phyloP scores from a whole-genome alignment of 371 early-diverging fungal species.

The Mucor irregularis region DNA sequence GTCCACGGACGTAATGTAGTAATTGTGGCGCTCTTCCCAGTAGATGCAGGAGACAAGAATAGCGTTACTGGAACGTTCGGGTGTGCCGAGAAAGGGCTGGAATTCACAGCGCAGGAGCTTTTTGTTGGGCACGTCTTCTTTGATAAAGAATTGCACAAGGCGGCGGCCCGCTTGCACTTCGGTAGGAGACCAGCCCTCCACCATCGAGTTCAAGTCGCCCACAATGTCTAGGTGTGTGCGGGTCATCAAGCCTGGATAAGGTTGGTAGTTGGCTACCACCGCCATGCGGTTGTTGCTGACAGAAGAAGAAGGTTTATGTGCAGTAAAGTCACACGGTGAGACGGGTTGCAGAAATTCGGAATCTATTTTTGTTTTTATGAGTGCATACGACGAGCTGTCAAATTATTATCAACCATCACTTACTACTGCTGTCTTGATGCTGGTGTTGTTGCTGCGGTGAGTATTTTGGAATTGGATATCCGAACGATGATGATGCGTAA shows the following conservation, averaged over 20 bases:
- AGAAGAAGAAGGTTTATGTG: no score
- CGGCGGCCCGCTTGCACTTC: slow-evolving; percentile 66
- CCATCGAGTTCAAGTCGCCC: slow-evolving; percentile 59
- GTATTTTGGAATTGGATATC: no score
- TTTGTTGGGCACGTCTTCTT: no score
- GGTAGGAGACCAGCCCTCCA: slow-evolving; percentile 51
- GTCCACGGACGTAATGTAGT: slow-evolving; percentile 80
- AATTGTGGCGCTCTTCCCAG: slow-evolving; percentile 77
- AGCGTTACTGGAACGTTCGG: slow-evolving; percentile 22
- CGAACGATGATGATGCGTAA: no score
- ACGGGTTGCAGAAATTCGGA: no score
- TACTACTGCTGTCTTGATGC: neutral
- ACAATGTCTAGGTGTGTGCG: slow-evolving; percentile 64
- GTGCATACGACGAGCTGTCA: neutral
- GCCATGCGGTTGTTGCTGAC: no score
- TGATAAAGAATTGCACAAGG: slow-evolving; percentile 71
- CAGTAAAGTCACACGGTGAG: no score
- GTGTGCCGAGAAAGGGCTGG: slow-evolving; percentile 59
- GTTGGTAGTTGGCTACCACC: slow-evolving; percentile 42
- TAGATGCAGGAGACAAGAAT: slow-evolving; percentile 74
- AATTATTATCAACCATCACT: no score
- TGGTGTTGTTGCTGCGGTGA: no score
- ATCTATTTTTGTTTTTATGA: neutral
- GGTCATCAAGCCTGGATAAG: slow-evolving; percentile 60
- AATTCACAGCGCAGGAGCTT: slow-evolving; percentile 63